Evolutionary conservation across 495 filamentous ascomycete species (phyloP).

Genomic region (Xylaria venustula): DNA sequence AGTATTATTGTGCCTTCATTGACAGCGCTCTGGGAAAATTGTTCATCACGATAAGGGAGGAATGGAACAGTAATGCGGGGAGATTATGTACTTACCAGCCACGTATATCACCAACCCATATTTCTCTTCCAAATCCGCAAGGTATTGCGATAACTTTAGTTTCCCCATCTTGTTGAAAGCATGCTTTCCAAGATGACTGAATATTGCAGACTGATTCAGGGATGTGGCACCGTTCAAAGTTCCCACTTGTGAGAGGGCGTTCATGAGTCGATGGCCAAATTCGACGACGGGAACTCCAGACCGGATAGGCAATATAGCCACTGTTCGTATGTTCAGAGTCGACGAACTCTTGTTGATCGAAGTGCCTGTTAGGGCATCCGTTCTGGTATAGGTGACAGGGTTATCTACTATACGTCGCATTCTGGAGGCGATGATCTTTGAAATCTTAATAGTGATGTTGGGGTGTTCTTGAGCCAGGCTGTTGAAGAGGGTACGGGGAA

Average conservation of each 20-base stretch:
- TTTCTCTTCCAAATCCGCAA: constrained; percentile 95
- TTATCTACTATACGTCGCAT: constrained; percentile 89
- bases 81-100: constrained; percentile 58
- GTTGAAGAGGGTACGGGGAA: constrained; percentile 95
- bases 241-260: constrained; percentile 84
- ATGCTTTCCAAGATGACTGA: constrained; percentile 91
- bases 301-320: constrained; percentile 87
- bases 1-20: constrained; percentile 40
- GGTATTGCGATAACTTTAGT: constrained; percentile 90
- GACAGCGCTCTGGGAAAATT: constrained; percentile 42
- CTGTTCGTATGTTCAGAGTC: constrained; percentile 87
- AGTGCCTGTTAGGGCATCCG: constrained; percentile 50
- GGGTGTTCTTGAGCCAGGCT: constrained; percentile 95
- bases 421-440: constrained; percentile 93
- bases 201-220: constrained; percentile 86
- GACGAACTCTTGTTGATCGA: constrained; percentile 70
- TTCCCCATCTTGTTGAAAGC: constrained; percentile 98
- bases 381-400: constrained; percentile 51
- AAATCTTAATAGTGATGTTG: constrained; percentile 97
- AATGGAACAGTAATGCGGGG: background rate
- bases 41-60: constrained; percentile 40
- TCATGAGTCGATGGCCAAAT: constrained; percentile 86
- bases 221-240: constrained; percentile 86
- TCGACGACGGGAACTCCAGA: constrained; percentile 91
- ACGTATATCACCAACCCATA: constrained; percentile 95